Base-by-base conservation (phyloP, 75 land plant species). In the Adiantum capillusveneris region DNA sequence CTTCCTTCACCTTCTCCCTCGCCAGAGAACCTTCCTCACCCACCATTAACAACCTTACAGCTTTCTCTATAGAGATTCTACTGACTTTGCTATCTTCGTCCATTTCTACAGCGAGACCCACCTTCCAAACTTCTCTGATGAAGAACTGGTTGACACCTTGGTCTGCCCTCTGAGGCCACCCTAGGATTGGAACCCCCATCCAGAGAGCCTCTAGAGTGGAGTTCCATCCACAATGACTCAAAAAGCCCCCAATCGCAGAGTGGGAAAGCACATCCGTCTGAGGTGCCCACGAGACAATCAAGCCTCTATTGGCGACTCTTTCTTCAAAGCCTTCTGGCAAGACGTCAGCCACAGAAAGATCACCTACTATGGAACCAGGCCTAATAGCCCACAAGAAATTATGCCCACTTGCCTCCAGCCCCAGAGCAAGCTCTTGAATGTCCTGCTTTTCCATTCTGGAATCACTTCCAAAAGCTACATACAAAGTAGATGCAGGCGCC, bases 371-470 rank as follows among this genome's bases (percentile, higher is more conserved):
- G 3, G 37, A 34, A 19, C 54, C 43, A 6, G 52, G 28, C 14
- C 74, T 54, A 37, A 70, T n/a, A 27, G 9, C 56, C 73, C 66
- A 70, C 61, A 70, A 29, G 39, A 70, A 57, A 25, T 44, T 39
- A 21, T 26, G 60, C 0, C 46, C 25, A 59, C 66, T 56, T 37
- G 37, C 0, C 58, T 63, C 52, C 2, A 70, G 59, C 3, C 66
- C 73, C 7, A 26, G 24, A 0, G 34, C 60, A 45, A 70, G 48
- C 42, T 70, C 73, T 17, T 2, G 7, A 29, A 57, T 25, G 42
- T 70, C 66, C 60, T 34, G 29, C 21, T 19, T 13, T 46, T 66
- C 53, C 1, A 58, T 20, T 14, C n/a, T 31, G 13, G 66, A 60
- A 0, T 54, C 20, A 59, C 73, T 70, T 13, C 73, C 73, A 18